These are phyloP conservation scores for Blastobotrys americana DNA, from an alignment of 805 yeast genomes.

Conservation along the genomic window DNA sequence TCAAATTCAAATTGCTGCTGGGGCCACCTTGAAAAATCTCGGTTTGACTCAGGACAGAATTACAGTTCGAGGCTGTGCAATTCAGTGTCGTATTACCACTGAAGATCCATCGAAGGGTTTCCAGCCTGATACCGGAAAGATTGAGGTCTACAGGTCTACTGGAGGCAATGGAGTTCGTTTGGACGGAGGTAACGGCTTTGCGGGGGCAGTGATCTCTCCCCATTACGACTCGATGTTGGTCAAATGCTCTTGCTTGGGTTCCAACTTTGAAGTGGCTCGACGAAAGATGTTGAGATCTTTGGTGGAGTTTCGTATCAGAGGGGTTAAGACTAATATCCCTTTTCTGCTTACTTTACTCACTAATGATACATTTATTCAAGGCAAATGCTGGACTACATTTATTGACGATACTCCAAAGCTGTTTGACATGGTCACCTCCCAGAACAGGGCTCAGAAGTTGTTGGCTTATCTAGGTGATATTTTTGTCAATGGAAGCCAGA, in stretches of 20 bases:
- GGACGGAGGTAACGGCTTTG: conserved; percentile 98
- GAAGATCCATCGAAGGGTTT: conserved; percentile 95
- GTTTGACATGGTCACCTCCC: conserved; percentile 89
- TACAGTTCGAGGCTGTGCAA: conserved; percentile 95
- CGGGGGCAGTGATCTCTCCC: conserved; percentile 93
- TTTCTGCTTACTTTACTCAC: conserved; percentile 87
- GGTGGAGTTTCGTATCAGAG: conserved; percentile 96
- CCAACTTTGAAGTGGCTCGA: conserved; percentile 93
- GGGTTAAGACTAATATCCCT: conserved; percentile 97
- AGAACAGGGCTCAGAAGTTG: conserved; percentile 93
- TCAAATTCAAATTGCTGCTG: conserved; percentile 97
- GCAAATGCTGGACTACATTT: conserved; percentile 96
- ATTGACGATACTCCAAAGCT: conserved; percentile 96
- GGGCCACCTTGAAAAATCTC: conserved; percentile 85
- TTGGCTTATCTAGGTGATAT: conserved; percentile 87
- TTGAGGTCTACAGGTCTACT: conserved; percentile 95
- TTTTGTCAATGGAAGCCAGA: conserved; percentile 92
- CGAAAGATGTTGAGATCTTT: conserved; percentile 96
- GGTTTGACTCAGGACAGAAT: conserved; percentile 92
- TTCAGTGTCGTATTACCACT: conserved; percentile 98
- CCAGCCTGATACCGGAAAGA: conserved; percentile 98
- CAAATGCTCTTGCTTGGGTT: conserved; percentile 94
- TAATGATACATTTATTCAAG: conserved; percentile 75
- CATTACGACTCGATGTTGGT: conserved; percentile 98
- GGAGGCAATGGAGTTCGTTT: conserved; percentile 99